phyloP scores from a whole-genome alignment of 805 yeast genomes.

The Yarrowia alimentaria region DNA sequence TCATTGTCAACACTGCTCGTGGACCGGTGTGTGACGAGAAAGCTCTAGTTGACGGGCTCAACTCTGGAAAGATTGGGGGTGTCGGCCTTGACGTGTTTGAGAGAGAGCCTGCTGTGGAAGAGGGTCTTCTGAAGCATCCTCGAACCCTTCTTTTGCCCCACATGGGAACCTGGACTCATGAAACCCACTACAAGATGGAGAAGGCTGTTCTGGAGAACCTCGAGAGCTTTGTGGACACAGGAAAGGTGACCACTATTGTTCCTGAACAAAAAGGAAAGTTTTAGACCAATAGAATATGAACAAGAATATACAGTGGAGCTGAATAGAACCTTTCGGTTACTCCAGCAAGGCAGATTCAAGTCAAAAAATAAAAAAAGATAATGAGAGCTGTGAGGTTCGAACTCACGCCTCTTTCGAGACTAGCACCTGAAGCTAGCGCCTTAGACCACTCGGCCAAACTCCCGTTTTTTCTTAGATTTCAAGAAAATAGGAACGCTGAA shows the following conservation, averaged over 20 bases:
- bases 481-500: no score
- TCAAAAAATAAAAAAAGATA: constrained; percentile 6
- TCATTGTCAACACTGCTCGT: constrained; percentile 58
- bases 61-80: constrained; percentile 50
- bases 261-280: constrained; percentile 54
- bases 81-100: constrained; percentile 65
- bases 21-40: constrained; percentile 60
- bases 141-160: constrained; percentile 57
- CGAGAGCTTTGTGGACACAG: constrained; percentile 54
- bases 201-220: constrained; percentile 71
- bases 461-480: background rate
- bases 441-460: constrained; percentile 26
- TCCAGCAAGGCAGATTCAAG: no score
- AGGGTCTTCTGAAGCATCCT: constrained; percentile 47
- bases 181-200: constrained; percentile 70
- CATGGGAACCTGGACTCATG: constrained; percentile 46
- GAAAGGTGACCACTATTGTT: constrained; percentile 71
- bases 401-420: constrained; percentile 32
- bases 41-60: constrained; percentile 48
- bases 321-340: no score
- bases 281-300: constrained; percentile 4
- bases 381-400: constrained; percentile 34
- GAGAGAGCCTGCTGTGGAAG: constrained; percentile 53
- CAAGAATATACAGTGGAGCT: no score
- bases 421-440: constrained; percentile 26